phyloP scores from a whole-genome alignment of 2,329 filamentous ascomycete genomes.

The Botryosphaeria dothidea region DNA sequence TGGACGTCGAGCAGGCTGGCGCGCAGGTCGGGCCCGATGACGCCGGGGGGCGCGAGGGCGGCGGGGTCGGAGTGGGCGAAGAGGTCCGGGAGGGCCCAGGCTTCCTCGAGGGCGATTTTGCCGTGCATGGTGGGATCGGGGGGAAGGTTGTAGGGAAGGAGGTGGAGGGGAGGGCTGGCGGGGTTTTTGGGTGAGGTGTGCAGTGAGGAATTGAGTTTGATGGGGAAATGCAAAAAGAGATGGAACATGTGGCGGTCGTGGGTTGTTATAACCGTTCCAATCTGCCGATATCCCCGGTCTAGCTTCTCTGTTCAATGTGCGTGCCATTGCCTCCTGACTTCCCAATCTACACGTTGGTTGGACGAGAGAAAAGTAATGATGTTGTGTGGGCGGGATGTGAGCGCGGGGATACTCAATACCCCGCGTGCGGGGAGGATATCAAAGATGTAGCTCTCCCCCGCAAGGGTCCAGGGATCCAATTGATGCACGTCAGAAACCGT shows the following conservation, averaged over 20 bases:
- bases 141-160: no score
- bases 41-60: not conserved
- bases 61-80: not conserved
- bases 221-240: not conserved
- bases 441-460: no score
- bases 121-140: not conserved
- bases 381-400: not conserved
- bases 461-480: no score
- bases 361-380: not conserved
- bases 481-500: no score
- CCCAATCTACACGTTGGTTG: not conserved
- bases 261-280: not conserved
- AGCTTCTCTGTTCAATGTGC: no score
- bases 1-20: not conserved
- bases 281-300: not conserved
- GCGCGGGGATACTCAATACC: not conserved
- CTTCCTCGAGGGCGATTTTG: constrained; percentile 15
- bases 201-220: not conserved
- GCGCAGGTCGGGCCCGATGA: not conserved
- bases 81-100: not conserved
- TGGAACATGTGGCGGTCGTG: not conserved
- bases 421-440: not conserved
- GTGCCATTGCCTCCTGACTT: not conserved
- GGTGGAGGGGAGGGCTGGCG: no score
- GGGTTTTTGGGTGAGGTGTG: no score